Evolutionary conservation across 2,329 filamentous ascomycete genomes (phyloP), one percentile per base, ranked within the genome.

Genomic region (Sporothrix variecibatus): DNA sequence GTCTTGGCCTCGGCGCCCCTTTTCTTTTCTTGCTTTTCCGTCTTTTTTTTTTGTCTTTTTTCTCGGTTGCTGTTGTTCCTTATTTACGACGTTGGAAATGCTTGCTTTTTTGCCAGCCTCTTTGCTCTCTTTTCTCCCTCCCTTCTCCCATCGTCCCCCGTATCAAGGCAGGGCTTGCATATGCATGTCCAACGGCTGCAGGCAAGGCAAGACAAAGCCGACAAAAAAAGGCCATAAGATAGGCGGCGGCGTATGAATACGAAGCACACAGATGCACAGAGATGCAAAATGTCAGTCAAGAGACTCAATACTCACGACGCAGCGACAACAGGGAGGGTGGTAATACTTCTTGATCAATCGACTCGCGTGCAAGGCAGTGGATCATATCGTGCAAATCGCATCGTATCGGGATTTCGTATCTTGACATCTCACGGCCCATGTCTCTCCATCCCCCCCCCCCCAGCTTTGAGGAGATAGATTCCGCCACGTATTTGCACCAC

Each of bases 381-480:
- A 68, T 68, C 65, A 23, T n/a, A 67, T 20, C 62, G 23, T 67
- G 65, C 46, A 3, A 51, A 68, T 49, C 65, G 23, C 65, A 68
- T 51, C 65, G 65, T 51, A 68, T 68, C 65, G 65, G 46, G 38
- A 46, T 9, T 46, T 67, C 28, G 65, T 34, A 51, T 68, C 65
- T 34, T 51, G 43, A 68, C n/a, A 46, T 46, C 62, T 28, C 38
- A 67, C 62, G 60, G 38, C 40, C 60, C 60, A 53, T 26, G 51
- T 20, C 23, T 65, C 20, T 20, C 38, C 34, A 11, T 62, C 40
- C 23, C 17, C 31, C 40, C 23, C 17, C 31, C 60, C 34, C 34
- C 0, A 17, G 34, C 56, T 53, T 8, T 53, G 2, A 12, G 51
- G 11, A 12, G 11, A 9, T 3, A 28, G 12, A 34, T 34, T n/a